A percentile compares a stretch with the other conserved stretches of the same genome.
Conservation (phyloP, 331 rosid species). For the Ulmus americana region DNA sequence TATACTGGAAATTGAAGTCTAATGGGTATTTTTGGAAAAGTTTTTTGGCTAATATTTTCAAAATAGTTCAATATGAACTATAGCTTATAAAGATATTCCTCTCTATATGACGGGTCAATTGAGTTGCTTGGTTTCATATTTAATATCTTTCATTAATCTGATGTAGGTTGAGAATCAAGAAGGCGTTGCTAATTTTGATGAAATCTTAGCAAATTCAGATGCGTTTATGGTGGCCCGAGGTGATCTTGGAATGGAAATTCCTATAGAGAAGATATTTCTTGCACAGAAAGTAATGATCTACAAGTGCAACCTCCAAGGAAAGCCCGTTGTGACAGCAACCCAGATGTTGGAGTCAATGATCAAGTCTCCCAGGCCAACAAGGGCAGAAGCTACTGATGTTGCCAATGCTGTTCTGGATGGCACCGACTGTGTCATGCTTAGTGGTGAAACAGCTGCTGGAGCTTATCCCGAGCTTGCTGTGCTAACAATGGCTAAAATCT, state of each 20-base stretch:
- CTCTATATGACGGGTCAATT: slow-evolving; percentile 1
- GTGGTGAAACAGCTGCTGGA: slow-evolving; percentile 99
- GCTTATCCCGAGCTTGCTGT: slow-evolving; percentile 93
- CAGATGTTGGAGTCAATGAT: slow-evolving; percentile 99
- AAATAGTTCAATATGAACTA: not conserved
- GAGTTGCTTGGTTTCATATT: slow-evolving; percentile 7
- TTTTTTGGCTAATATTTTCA: not conserved
- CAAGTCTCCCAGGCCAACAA: slow-evolving; percentile 92
- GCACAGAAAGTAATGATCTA: slow-evolving; percentile 98
- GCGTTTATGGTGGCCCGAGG: slow-evolving; percentile 98
- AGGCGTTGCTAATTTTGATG: slow-evolving; percentile 96
- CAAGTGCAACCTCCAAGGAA: slow-evolving; percentile 94
- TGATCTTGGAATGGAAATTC: slow-evolving; percentile 98
- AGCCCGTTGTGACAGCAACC: slow-evolving; percentile 94
- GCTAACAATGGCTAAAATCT: slow-evolving; percentile 81
- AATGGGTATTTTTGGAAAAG: no score
- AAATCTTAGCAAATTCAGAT: slow-evolving; percentile 85
- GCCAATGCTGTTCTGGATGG: slow-evolving; percentile 98
- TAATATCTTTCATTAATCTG: slow-evolving; percentile 16
- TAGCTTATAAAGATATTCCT: not conserved
- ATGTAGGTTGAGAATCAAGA: slow-evolving; percentile 92
- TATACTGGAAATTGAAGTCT: no score
- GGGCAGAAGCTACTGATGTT: slow-evolving; percentile 97
- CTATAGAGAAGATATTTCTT: slow-evolving; percentile 90
- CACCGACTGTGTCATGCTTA: slow-evolving; percentile 95